phyloP scores from a whole-genome alignment of 2,329 filamentous ascomycete species.

The Periconia digitata region DNA sequence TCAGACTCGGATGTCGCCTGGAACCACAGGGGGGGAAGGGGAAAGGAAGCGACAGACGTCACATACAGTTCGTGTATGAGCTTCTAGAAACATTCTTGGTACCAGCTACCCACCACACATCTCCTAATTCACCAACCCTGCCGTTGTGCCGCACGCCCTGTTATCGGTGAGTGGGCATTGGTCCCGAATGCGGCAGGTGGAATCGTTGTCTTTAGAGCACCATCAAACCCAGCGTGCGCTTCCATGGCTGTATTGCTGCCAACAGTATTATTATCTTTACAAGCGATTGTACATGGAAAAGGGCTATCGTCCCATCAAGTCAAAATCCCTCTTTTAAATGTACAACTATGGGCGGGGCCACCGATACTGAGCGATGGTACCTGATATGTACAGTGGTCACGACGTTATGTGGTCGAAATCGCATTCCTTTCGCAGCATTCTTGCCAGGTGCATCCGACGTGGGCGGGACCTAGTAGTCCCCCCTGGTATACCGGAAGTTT shows the following conservation, averaged over 20 bases:
- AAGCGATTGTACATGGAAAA: neutral
- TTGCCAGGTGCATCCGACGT: neutral
- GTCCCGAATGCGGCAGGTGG: neutral
- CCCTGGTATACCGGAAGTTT: too few relatives aligned
- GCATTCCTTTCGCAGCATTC: neutral
- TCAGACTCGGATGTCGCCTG: too few relatives aligned
- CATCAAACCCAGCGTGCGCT: too few relatives aligned
- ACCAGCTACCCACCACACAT: neutral
- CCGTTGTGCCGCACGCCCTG: neutral
- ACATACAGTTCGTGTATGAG: too few relatives aligned
- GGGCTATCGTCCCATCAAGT: neutral
- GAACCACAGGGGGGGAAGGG: too few relatives aligned
- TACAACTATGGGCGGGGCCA: neutral
- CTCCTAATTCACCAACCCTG: neutral
- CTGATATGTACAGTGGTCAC: neutral
- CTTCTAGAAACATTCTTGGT: too few relatives aligned
- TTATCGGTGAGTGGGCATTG: neutral
- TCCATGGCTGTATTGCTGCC: too few relatives aligned
- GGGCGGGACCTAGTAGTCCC: neutral
- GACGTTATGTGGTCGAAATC: neutral
- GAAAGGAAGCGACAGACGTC: too few relatives aligned
- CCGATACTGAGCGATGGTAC: neutral
- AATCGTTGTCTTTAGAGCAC: neutral
- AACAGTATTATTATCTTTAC: too few relatives aligned
- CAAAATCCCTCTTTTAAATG: neutral